Evolutionary conservation across 2,329 filamentous ascomycete species (phyloP).

Genomic region (Diaporthe caulivora): DNA sequence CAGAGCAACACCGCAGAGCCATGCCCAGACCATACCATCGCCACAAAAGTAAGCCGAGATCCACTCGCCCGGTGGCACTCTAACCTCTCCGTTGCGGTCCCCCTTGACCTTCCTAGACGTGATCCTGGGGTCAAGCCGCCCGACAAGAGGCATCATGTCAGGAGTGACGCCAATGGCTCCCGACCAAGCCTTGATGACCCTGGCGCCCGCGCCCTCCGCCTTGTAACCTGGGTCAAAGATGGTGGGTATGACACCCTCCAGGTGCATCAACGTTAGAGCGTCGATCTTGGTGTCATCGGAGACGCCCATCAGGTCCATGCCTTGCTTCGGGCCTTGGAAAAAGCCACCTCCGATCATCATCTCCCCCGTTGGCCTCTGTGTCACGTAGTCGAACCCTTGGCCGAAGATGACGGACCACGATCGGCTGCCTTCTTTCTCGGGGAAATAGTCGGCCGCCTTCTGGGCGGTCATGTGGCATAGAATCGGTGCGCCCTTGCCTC

Average conservation of each 20-base stretch:
- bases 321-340: slow-evolving; percentile 54
- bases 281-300: slow-evolving; percentile 60
- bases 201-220: slow-evolving; percentile 41
- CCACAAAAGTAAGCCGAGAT: slow-evolving; percentile 64
- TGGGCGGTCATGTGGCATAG: slow-evolving; percentile 66
- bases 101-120: slow-evolving; percentile 43
- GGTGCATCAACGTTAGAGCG: slow-evolving; percentile 53
- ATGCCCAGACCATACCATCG: slow-evolving; percentile 67
- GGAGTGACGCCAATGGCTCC: slow-evolving; percentile 62
- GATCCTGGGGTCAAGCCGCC: slow-evolving; percentile 52
- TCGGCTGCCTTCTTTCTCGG: slow-evolving; percentile 48
- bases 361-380: slow-evolving; percentile 60
- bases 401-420: slow-evolving; percentile 66
- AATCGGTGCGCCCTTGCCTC: slow-evolving; percentile 57
- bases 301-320: slow-evolving; percentile 59
- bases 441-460: slow-evolving; percentile 52
- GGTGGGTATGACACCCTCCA: slow-evolving; percentile 56
- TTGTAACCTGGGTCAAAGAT: slow-evolving; percentile 57
- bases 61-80: slow-evolving; percentile 57
- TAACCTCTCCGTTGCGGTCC: not conserved
- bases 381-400: slow-evolving; percentile 64
- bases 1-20: slow-evolving; percentile 62
- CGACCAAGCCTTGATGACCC: slow-evolving; percentile 60
- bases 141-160: slow-evolving; percentile 62
- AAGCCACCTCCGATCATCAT: slow-evolving; percentile 69